A percentile compares a stretch with the other conserved stretches of the same genome.
phyloP scores from a whole-genome alignment of 805 yeast genomes.

The Monosporozyma servazzii region DNA sequence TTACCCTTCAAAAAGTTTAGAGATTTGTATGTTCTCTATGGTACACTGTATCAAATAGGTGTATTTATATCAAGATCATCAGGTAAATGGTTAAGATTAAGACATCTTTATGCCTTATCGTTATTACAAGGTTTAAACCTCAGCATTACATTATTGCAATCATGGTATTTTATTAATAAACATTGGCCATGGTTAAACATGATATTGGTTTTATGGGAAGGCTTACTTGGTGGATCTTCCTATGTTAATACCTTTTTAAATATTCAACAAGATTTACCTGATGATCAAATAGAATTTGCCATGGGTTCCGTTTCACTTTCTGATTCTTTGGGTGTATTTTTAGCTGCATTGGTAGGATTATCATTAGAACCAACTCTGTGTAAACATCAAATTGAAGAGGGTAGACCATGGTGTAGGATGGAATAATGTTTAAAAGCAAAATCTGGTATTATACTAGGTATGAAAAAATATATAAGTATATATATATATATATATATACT shows the following conservation, averaged over 20 bases:
- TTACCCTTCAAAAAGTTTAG: conserved; percentile 48
- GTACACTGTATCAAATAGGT: conserved; percentile 83
- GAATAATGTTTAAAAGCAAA: conserved; percentile 15
- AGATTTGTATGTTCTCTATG: conserved; percentile 86
- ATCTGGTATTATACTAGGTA: background rate
- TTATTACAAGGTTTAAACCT: conserved; percentile 60
- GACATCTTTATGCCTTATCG: conserved; percentile 51
- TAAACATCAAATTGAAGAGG: conserved; percentile 55
- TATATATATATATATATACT: background rate
- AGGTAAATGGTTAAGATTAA: conserved; percentile 52
- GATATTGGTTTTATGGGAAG: conserved; percentile 69
- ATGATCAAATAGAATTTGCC: conserved; percentile 59
- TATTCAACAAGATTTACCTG: conserved; percentile 50
- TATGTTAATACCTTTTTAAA: conserved; percentile 82
- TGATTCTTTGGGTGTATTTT: conserved; percentile 73
- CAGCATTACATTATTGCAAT: conserved; percentile 49
- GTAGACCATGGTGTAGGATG: conserved; percentile 70
- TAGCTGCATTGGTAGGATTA: conserved; percentile 71
- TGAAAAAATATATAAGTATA: background rate
- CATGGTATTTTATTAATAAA: conserved; percentile 48
- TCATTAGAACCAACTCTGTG: conserved; percentile 70
- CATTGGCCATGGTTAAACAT: conserved; percentile 50
- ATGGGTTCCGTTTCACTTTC: conserved; percentile 79
- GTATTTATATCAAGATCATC: conserved; percentile 89
- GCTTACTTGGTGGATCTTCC: conserved; percentile 82